Evolutionary conservation across 2,329 filamentous ascomycete genomes (phyloP).

Genomic region (Diaporthe australafricana): DNA sequence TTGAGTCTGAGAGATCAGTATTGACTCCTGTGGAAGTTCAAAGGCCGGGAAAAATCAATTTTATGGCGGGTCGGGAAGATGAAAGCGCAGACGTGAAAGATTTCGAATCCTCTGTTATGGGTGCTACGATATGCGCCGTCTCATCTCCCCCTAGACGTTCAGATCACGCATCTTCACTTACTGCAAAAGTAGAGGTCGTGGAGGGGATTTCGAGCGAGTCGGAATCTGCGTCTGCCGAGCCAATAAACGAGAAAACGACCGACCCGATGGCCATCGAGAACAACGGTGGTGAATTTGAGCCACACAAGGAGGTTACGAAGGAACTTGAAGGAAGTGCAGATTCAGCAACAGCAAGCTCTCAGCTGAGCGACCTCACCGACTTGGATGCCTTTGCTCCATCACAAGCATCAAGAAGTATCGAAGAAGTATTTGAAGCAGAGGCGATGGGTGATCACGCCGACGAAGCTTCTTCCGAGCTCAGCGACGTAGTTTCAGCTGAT

Average conservation of each 20-base stretch:
- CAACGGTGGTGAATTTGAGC: not conserved
- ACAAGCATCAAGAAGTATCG: not conserved
- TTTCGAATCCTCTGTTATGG: not conserved
- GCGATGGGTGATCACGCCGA: slow-evolving; percentile 5
- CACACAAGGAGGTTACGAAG: not conserved
- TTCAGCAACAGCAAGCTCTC: not conserved
- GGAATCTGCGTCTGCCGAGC: no score
- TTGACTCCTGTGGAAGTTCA: not conserved
- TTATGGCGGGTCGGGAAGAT: not conserved
- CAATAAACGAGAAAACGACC: not conserved
- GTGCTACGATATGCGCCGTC: not conserved
- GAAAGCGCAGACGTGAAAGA: not conserved
- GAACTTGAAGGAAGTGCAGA: not conserved
- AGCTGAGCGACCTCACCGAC: not conserved
- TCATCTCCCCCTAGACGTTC: not conserved
- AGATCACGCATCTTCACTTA: not conserved
- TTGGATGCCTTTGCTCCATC: not conserved
- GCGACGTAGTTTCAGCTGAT: slow-evolving; percentile 25
- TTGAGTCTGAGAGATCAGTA: not conserved
- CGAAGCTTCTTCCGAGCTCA: slow-evolving; percentile 33
- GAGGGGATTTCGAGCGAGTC: not conserved
- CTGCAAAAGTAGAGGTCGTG: not conserved
- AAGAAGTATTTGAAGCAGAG: not conserved
- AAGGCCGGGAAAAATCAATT: not conserved
- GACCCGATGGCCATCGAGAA: not conserved